These are phyloP conservation scores for Perkinsus marinus DNA, from an alignment of 169 alveolate genomes.

Conservation along the genomic window DNA sequence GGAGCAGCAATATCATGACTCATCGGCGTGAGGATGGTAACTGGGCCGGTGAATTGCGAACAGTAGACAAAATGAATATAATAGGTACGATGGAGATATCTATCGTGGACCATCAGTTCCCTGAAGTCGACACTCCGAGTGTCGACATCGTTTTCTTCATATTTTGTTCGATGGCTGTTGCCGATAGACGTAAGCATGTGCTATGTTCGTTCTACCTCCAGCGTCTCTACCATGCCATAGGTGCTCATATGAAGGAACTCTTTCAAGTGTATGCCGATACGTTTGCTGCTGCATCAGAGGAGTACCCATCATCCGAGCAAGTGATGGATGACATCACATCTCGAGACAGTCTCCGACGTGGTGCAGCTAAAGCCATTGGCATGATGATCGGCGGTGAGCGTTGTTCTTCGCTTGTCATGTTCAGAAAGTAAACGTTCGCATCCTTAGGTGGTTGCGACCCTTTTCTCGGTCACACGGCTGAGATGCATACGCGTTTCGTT, in stretches of 20 bases:
- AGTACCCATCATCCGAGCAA: not conserved
- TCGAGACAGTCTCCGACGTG: not conserved
- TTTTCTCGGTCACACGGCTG: not conserved
- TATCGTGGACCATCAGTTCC: not conserved
- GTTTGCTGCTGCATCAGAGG: not conserved
- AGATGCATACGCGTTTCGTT: not conserved
- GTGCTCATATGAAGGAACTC: not conserved
- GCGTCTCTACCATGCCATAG: not conserved
- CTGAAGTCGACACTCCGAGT: not conserved
- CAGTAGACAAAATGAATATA: not conserved
- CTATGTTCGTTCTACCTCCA: not conserved
- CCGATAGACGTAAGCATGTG: not conserved
- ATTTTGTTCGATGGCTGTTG: not conserved
- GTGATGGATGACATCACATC: not conserved
- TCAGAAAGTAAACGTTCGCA: not conserved
- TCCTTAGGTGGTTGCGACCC: not conserved
- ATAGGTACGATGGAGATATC: not conserved
- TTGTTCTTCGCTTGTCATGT: not conserved
- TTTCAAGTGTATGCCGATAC: not conserved
- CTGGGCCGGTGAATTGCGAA: not conserved
- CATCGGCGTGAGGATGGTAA: not conserved
- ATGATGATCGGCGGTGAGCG: not conserved
- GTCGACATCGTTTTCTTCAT: not conserved
- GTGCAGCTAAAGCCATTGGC: not conserved
- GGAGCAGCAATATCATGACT: not conserved